phyloP scores from a whole-genome alignment of 73 alveolate genomes.

The Durusdinium trenchii region DNA sequence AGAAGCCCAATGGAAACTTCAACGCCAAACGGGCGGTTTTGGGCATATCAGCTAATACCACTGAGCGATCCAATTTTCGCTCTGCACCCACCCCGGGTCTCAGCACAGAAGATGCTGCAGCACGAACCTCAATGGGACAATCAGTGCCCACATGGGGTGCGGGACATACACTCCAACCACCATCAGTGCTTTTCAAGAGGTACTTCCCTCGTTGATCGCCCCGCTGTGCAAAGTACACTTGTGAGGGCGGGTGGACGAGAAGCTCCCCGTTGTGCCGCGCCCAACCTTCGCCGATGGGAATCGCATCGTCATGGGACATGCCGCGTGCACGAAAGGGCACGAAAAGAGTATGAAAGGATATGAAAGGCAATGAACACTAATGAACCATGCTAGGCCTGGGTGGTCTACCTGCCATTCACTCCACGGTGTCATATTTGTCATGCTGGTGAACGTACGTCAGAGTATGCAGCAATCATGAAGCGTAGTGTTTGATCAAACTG shows the following conservation, averaged over 20 bases:
- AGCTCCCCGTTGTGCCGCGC: constrained; percentile 66
- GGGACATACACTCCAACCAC: constrained; percentile 53
- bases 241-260: constrained; percentile 73
- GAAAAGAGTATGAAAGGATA: background rate
- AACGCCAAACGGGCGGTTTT: constrained; percentile 82
- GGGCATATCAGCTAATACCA: constrained; percentile 74
- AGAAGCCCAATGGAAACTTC: constrained; percentile 82
- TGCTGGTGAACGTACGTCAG: too few relatives aligned
- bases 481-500: too few relatives aligned
- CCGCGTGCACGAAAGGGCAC: background rate
- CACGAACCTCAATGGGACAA: constrained; percentile 70
- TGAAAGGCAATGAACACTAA: too few relatives aligned
- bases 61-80: constrained; percentile 73
- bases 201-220: constrained; percentile 83
- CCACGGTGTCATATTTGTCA: too few relatives aligned
- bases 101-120: constrained; percentile 60
- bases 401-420: too few relatives aligned
- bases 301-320: constrained; percentile 38
- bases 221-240: constrained; percentile 84
- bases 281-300: constrained; percentile 87
- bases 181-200: constrained; percentile 54
- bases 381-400: too few relatives aligned
- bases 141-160: constrained; percentile 83
- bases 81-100: background rate
- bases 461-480: too few relatives aligned